Percentiles rank a stretch among this genome's conserved stretches.
phyloP scores from a whole-genome alignment of 179 eudicot species.

The Camellia oleifera region DNA sequence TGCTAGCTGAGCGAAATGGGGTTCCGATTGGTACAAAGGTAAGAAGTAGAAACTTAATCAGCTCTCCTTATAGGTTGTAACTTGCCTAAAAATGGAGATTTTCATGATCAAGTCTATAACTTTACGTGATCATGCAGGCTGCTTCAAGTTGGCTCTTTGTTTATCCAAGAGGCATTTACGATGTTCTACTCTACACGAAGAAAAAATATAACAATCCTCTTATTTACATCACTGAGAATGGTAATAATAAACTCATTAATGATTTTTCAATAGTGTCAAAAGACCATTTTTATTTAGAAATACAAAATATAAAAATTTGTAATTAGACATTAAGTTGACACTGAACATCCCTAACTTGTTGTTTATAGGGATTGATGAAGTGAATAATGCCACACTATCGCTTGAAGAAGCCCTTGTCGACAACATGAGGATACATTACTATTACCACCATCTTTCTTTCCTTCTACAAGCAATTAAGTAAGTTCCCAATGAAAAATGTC shows the following conservation, averaged over 20 bases:
- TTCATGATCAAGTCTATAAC: neutral
- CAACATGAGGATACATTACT: no score
- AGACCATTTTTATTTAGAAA: neutral
- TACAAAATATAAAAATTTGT: neutral
- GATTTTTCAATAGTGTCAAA: slow-evolving; percentile 2
- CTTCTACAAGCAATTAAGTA: no score
- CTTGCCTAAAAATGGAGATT: neutral
- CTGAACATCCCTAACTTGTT: neutral
- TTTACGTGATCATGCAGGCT: neutral
- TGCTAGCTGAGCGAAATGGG: neutral
- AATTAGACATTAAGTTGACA: neutral
- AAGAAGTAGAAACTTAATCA: neutral
- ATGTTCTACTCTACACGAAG: no score
- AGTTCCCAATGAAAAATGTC: no score
- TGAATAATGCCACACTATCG: neutral
- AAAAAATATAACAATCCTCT: no score
- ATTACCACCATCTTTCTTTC: no score
- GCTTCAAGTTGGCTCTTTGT: slow-evolving; percentile 8
- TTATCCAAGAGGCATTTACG: no score
- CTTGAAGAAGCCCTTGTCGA: neutral
- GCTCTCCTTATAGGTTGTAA: no score
- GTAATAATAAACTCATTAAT: slow-evolving; percentile 1
- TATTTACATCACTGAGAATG: neutral
- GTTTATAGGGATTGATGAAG: neutral
- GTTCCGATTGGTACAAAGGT: slow-evolving; percentile 14